A percentile compares a stretch with the other conserved stretches of the same genome.
These are phyloP conservation scores for Dothistroma pini DNA, from an alignment of 2,329 filamentous ascomycete genomes.

Conservation along the genomic window DNA sequence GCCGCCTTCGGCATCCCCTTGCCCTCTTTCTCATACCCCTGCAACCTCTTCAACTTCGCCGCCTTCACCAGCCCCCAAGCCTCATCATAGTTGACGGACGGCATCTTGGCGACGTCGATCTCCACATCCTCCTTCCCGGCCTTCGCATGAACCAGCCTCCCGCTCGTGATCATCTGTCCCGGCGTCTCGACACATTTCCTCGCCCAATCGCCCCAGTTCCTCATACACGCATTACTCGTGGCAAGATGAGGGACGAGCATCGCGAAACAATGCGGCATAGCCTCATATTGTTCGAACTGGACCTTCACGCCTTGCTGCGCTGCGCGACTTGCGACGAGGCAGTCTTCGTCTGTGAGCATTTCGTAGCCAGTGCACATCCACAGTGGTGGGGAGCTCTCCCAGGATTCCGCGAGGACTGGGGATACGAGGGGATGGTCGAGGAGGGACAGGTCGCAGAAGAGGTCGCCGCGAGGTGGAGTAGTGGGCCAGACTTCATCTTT, in stretches of 20 bases:
- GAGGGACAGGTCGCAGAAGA: conserved; percentile 45
- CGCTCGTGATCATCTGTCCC: conserved; percentile 28
- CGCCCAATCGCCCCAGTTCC: conserved; percentile 35
- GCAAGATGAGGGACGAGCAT: conserved; percentile 41
- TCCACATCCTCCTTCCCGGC: conserved; percentile 31
- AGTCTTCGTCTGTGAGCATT: conserved; percentile 64
- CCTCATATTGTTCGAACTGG: conserved; percentile 69
- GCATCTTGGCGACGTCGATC: conserved; percentile 26
- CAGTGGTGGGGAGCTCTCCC: conserved; percentile 61
- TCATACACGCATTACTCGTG: conserved; percentile 34
- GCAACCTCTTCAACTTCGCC: conserved; percentile 30
- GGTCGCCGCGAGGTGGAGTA: conserved; percentile 43
- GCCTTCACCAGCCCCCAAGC: conserved; percentile 28
- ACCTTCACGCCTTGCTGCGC: conserved; percentile 57
- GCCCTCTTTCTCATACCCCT: conserved; percentile 33
- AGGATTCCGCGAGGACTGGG: conserved; percentile 55
- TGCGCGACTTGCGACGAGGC: conserved; percentile 57
- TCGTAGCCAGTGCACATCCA: conserved; percentile 70
- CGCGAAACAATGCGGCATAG: conserved; percentile 71
- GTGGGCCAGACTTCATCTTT: conserved; percentile 51
- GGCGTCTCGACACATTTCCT: conserved; percentile 29
- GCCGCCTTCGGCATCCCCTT: conserved; percentile 34
- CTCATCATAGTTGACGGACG: conserved; percentile 26
- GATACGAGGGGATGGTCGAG: conserved; percentile 65
- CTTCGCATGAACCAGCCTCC: conserved; percentile 30